Percentiles rank a stretch among this genome's conserved stretches.
These are phyloP conservation scores for Jackrogersella multiformis DNA, from an alignment of 495 filamentous ascomycete species.

Conservation along the genomic window DNA sequence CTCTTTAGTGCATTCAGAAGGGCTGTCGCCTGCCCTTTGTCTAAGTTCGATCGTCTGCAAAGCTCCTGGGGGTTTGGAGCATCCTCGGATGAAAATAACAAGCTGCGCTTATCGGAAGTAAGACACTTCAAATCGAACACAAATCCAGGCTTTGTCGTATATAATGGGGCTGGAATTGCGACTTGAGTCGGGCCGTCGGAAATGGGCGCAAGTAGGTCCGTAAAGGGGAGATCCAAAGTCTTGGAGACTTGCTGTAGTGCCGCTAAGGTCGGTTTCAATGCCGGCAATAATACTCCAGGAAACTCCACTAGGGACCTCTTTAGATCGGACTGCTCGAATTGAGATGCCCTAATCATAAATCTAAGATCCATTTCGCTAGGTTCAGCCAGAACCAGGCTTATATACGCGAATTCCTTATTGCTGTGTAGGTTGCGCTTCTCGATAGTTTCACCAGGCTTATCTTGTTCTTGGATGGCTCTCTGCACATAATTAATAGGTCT, in stretches of 20 bases:
- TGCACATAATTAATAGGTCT: neutral
- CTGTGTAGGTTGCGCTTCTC: constrained; percentile 7
- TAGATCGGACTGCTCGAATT: constrained; percentile 26
- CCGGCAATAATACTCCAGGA: constrained; percentile 69
- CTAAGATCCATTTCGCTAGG: constrained; percentile 3
- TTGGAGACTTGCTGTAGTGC: constrained; percentile 67
- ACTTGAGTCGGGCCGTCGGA: neutral
- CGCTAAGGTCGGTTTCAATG: constrained; percentile 69
- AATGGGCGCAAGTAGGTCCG: constrained; percentile 62
- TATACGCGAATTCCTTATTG: constrained; percentile 10
- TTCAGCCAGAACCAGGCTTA: constrained; percentile 32
- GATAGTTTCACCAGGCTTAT: neutral
- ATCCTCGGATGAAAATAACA: constrained; percentile 46
- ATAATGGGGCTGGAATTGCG: constrained; percentile 57
- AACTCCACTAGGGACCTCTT: constrained; percentile 67
- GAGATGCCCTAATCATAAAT: too few species aligned
- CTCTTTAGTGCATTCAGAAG: constrained; percentile 64
- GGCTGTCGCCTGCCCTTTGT: constrained; percentile 65
- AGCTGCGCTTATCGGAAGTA: constrained; percentile 46
- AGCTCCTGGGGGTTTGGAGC: constrained; percentile 52
- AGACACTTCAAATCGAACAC: constrained; percentile 62
- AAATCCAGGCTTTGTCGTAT: constrained; percentile 61
- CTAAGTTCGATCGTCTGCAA: constrained; percentile 57
- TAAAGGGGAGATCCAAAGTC: constrained; percentile 64
- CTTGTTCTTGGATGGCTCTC: neutral